Conservation (phyloP, 2,329 filamentous ascomycete species). For the Colletotrichum cereale region DNA sequence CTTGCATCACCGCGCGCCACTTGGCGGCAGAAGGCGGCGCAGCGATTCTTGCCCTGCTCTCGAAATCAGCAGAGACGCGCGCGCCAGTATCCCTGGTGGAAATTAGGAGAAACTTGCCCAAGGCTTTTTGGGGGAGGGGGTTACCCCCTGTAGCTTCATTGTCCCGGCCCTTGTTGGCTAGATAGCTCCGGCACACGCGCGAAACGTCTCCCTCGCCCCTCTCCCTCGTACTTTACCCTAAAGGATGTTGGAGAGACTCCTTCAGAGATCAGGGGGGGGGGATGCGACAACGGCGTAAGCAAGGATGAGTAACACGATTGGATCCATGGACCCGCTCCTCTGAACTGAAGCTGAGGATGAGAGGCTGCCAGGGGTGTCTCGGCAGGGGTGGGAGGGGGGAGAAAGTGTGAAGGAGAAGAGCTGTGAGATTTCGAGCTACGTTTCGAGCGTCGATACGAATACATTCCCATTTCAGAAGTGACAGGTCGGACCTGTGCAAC, state of each 20-base stretch:
- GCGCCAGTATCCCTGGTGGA: slow-evolving; percentile 39
- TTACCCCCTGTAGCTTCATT: slow-evolving; percentile 8
- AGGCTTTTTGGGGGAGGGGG: background rate
- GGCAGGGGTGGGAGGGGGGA: slow-evolving; percentile 25
- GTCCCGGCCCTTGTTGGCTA: slow-evolving; percentile 2
- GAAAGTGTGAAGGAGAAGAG: background rate
- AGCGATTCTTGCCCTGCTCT: slow-evolving; percentile 16
- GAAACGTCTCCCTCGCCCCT: background rate
- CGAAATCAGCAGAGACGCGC: slow-evolving; percentile 24
- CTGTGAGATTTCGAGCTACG: slow-evolving; percentile 20
- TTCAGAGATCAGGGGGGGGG: background rate
- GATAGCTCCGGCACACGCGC: slow-evolving; percentile 1
- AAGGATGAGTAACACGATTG: slow-evolving; percentile 23
- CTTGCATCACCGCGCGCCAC: slow-evolving; percentile 23
- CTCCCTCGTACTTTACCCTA: background rate
- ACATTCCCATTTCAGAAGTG: slow-evolving; percentile 16
- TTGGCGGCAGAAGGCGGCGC: slow-evolving; percentile 35
- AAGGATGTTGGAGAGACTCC: background rate
- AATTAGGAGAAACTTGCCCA: slow-evolving; percentile 33
- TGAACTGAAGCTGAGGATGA: slow-evolving; percentile 24
- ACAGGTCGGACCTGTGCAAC: slow-evolving; percentile 10
- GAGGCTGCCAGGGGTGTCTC: slow-evolving; percentile 16
- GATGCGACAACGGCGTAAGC: slow-evolving; percentile 18
- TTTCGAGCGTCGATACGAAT: slow-evolving; percentile 25
- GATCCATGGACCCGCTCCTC: slow-evolving; percentile 14